Percentiles rank a stretch among this genome's conserved stretches.
Evolutionary conservation across 2,329 filamentous ascomycete genomes (phyloP).

Genomic region (Claviceps humidiphila): DNA sequence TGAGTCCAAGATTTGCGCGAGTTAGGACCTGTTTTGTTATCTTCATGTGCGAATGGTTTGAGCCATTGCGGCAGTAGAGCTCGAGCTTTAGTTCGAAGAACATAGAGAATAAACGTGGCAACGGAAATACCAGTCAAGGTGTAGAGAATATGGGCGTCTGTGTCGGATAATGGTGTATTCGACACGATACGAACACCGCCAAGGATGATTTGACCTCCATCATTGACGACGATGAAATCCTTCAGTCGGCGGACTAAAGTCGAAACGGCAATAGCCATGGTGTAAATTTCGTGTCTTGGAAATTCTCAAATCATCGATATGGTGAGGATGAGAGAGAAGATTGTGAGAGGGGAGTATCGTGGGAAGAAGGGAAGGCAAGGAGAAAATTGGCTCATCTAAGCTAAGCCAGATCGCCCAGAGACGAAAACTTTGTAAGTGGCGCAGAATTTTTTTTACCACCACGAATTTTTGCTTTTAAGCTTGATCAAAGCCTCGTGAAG

Average conservation of each 20-base stretch:
- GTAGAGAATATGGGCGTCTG: conserved; percentile 11
- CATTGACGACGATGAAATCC: background rate
- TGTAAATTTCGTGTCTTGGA: background rate
- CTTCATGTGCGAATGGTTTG: conserved; percentile 30
- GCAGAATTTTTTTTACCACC: background rate
- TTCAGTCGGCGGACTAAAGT: background rate
- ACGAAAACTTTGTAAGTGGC: background rate
- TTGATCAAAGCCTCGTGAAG: background rate
- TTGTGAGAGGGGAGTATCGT: background rate
- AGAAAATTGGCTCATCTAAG: background rate
- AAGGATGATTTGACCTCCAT: background rate
- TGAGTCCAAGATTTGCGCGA: conserved; percentile 23
- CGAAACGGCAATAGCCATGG: background rate
- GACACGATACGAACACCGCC: background rate
- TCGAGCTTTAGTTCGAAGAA: conserved; percentile 13
- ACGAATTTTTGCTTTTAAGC: background rate
- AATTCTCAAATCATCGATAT: background rate
- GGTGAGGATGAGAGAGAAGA: background rate
- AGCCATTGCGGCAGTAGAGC: conserved; percentile 26
- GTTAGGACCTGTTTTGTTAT: conserved; percentile 8
- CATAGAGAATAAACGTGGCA: conserved; percentile 16
- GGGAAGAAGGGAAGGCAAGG: background rate
- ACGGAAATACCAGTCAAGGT: conserved; percentile 15
- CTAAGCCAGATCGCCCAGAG: background rate
- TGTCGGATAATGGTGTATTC: background rate